Base-by-base conservation (phyloP, 768 basidiomycete genomes). In the Suillus cothurnatus region DNA sequence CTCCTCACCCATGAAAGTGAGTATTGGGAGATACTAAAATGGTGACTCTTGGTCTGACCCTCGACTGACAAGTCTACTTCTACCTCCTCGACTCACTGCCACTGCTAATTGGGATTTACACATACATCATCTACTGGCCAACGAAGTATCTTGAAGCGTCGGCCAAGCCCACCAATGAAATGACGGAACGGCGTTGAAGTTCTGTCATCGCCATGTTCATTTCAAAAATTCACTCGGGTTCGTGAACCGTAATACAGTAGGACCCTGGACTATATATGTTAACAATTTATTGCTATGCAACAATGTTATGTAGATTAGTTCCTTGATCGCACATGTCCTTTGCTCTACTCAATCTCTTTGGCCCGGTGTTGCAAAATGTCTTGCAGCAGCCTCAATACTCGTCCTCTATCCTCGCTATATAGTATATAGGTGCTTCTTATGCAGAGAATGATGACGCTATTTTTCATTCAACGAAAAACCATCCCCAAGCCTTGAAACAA, bases 11-110 rank as follows among this genome's bases (percentile, higher is more conserved):
- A 77, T 59, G 74, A 77, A 70, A 70, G 73, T 71, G 19, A 11
- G 62, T 38, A 9, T n/a, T 12, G 3, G 15, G 21, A 23, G 12
- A 26, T 34, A 23, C 31, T 5, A 11, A 38, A 15, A 9, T 23
- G 23, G 53, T n/a, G 39, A 53, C 14, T 19, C 39, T 8, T 11
- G 23, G 34, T 62, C 56, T 62, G n/a, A 38, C 41, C n/a, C 36
- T 53, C 36, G 7, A 38, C 14, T 68, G 17, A 47, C 6, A 43
- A 76, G 76, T 55, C 2, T 76, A 72, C 53, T 74, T 77, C 47
- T 76, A 76, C 28, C 61, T 70, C 4, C 70, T 77, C 36, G 74
- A 78, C 55, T 64, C 73, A 1, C 63, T 78, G 8, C 73, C 77
- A 1, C 49, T 78, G 1, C 47, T 78, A 1, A 53, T 74, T 17